These are phyloP conservation scores for Spathaspora boniae DNA, from an alignment of 805 yeast genomes.

Conservation along the genomic window DNA sequence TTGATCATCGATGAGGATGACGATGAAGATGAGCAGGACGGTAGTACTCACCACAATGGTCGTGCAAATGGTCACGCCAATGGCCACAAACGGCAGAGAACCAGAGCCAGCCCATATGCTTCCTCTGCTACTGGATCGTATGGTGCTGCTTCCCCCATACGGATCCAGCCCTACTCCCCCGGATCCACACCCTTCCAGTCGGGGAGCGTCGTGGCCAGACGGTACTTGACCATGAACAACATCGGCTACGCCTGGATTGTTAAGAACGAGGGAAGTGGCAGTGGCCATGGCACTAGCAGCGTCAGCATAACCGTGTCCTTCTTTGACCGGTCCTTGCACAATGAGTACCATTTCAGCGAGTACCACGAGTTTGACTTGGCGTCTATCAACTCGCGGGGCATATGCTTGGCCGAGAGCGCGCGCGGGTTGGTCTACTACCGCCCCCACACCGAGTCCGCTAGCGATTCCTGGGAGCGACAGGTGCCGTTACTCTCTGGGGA, in stretches of 20 bases:
- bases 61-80: neutral
- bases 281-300: constrained; percentile 26
- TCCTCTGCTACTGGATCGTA: neutral
- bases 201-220: constrained; percentile 44
- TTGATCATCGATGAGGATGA: constrained; percentile 33
- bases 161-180: constrained; percentile 65
- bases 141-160: neutral
- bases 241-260: constrained; percentile 83
- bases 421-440: constrained; percentile 56
- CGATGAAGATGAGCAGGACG: constrained; percentile 19
- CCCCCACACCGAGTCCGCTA: constrained; percentile 55
- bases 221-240: constrained; percentile 77
- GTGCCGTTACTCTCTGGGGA: constrained; percentile 56
- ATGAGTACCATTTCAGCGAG: constrained; percentile 86
- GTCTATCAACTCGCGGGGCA: constrained; percentile 62
- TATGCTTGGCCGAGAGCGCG: constrained; percentile 51
- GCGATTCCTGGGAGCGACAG: constrained; percentile 68
- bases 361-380: constrained; percentile 69
- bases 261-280: constrained; percentile 23
- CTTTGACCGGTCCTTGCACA: constrained; percentile 70
- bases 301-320: constrained; percentile 81
- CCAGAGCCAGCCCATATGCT: constrained; percentile 3
- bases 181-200: constrained; percentile 73
- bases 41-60: constrained; percentile 13
- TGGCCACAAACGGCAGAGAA: constrained; percentile 1